Evolutionary conservation across 2,329 filamentous ascomycete species (phyloP).

Genomic region (Colletotrichum falcatum): DNA sequence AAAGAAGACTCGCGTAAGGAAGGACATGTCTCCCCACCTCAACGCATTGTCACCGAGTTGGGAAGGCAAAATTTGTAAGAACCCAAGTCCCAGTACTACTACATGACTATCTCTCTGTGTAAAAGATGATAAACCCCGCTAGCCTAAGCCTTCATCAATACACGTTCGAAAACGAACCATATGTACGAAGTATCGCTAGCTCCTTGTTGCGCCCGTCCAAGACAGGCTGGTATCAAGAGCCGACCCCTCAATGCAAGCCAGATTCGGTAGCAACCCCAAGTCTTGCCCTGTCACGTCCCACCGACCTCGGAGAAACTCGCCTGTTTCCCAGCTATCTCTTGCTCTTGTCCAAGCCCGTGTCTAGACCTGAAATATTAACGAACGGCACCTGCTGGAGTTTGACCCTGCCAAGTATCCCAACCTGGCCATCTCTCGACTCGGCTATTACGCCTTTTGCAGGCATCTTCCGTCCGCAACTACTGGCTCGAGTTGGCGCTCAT

Average conservation of each 20-base stretch:
- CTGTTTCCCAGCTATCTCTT: slow-evolving; percentile 24
- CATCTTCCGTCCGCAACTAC: slow-evolving; percentile 27
- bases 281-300: neutral
- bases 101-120: slow-evolving; percentile 20
- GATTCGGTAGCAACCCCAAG: slow-evolving; percentile 9
- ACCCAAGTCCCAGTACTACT: slow-evolving; percentile 23
- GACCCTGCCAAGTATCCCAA: slow-evolving; percentile 42
- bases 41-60: neutral
- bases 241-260: slow-evolving; percentile 4
- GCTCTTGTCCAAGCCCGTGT: slow-evolving; percentile 31
- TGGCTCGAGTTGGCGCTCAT: slow-evolving; percentile 33
- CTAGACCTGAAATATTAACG: slow-evolving; percentile 21
- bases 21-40: neutral
- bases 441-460: slow-evolving; percentile 40
- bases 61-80: slow-evolving; percentile 9
- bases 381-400: slow-evolving; percentile 37
- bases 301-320: slow-evolving; percentile 25
- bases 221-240: slow-evolving; percentile 9
- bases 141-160: slow-evolving; percentile 29
- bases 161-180: slow-evolving; percentile 29
- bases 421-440: slow-evolving; percentile 40
- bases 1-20: neutral
- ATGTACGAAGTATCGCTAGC: slow-evolving; percentile 36
- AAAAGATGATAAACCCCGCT: slow-evolving; percentile 27
- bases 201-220: slow-evolving; percentile 19